Evolutionary conservation across 129 eudicot species (phyloP).

Genomic region (Helianthus annuus): DNA sequence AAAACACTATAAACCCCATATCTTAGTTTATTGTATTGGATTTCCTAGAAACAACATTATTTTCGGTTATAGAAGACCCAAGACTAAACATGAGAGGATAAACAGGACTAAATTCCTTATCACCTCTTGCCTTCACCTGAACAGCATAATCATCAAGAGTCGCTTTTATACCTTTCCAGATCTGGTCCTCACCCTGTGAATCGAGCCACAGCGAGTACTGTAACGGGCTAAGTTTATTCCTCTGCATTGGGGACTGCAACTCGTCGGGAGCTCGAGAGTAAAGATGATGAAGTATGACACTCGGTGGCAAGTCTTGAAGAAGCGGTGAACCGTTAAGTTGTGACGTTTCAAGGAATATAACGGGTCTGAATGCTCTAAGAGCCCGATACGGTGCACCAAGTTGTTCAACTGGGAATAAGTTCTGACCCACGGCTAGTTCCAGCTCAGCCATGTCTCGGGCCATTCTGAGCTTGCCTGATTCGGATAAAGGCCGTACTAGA

Average conservation of each 20-base stretch:
- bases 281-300: slow-evolving; percentile 86
- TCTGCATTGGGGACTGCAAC: slow-evolving; percentile 83
- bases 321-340: slow-evolving; percentile 75
- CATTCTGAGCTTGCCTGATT: slow-evolving; percentile 91
- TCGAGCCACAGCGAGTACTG: slow-evolving; percentile 94
- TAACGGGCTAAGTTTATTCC: slow-evolving; percentile 71
- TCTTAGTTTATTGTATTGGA: no score
- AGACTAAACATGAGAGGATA: slow-evolving; percentile 47
- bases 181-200: slow-evolving; percentile 91
- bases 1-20: no score
- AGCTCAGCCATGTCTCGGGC: slow-evolving; percentile 96
- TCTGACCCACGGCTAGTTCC: slow-evolving; percentile 87
- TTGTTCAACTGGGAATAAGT: slow-evolving; percentile 87
- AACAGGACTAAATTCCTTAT: slow-evolving; percentile 85
- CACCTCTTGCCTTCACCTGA: slow-evolving; percentile 72
- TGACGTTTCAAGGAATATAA: slow-evolving; percentile 78
- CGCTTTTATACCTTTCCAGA: slow-evolving; percentile 90
- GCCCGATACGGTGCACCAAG: slow-evolving; percentile 97
- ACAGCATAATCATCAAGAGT: slow-evolving; percentile 89
- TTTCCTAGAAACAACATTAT: slow-evolving; percentile 4
- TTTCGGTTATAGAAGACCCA: slow-evolving; percentile 70
- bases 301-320: slow-evolving; percentile 76
- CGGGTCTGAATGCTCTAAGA: slow-evolving; percentile 87
- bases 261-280: slow-evolving; percentile 91
- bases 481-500: slow-evolving; percentile 82